These are phyloP conservation scores for Helicostylum pulchrum DNA, from an alignment of 192 early-diverging fungal species.

Conservation along the genomic window DNA sequence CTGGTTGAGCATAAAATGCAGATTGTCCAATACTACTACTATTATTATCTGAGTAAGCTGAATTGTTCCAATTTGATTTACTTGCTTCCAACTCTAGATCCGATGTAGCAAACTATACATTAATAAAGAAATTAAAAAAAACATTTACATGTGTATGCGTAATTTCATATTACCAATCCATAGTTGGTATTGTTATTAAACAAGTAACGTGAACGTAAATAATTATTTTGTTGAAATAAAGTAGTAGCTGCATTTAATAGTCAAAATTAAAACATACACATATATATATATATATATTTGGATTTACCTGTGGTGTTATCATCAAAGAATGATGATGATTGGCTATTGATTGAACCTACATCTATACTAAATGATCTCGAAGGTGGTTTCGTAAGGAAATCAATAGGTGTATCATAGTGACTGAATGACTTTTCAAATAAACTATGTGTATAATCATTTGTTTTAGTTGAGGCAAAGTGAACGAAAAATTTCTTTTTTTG, in stretches of 20 bases:
- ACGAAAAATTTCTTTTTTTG: conserved; percentile 22
- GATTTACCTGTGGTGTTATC: conserved; percentile 6
- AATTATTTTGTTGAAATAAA: too few species aligned
- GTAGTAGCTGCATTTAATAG: not conserved
- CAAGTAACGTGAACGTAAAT: too few species aligned
- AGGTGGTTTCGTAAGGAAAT: conserved; percentile 27
- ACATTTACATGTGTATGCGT: too few species aligned
- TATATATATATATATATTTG: not conserved
- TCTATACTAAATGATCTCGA: conserved; percentile 31
- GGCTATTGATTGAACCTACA: conserved; percentile 17
- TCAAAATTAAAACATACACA: not conserved
- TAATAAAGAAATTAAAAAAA: too few species aligned
- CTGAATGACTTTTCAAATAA: conserved; percentile 17
- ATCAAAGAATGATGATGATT: not conserved
- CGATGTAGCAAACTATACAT: conserved; percentile 46
- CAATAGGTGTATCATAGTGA: conserved; percentile 15
- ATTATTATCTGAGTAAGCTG: conserved; percentile 15
- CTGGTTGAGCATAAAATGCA: conserved; percentile 24
- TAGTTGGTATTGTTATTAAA: conserved; percentile 4
- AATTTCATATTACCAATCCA: conserved; percentile 13
- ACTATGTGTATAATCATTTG: not conserved
- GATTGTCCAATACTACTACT: conserved; percentile 9
- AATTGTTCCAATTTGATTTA: conserved; percentile 39
- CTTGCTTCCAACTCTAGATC: conserved; percentile 43
- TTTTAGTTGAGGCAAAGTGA: conserved; percentile 13